Evolutionary conservation across 805 yeast species (phyloP), one percentile per base, ranked within the genome.

Genomic region (Hanseniaspora taiwanica): DNA sequence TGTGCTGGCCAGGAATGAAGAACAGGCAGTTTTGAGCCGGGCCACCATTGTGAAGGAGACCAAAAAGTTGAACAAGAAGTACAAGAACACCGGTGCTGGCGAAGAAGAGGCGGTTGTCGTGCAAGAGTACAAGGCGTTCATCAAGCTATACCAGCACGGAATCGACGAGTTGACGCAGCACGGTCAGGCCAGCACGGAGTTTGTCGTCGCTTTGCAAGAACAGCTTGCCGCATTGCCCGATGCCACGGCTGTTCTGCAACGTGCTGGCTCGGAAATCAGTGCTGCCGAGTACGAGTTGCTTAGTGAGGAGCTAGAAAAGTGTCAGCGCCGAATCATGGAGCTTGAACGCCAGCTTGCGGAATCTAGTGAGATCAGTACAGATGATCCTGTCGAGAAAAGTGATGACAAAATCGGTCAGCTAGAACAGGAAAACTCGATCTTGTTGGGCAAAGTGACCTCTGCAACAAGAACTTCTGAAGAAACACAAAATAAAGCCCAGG

Each of bases 111-210:
- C 53, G 8, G 12, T 12, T 18, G 24, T 19, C 17, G 24, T 33
- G 5, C 23, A 18, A 18, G 78, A 78, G 52, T 57, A 81, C 54
- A 80, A 81, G 45, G 60, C 68, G n/a, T 65, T 89, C 27, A 67
- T 89, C 45, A 73, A 72, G 53, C 66, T 75, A 35, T 89, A 91
- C 54, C 98, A 89, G 59, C 73, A 77, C 42, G 96, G 86, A 54
- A 82, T 89, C 51, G 98, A 89, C 56, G 64, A 68, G 33, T 64
- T 89, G 47, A 83, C 96, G 1, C 74, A 74, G 48, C 74, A 91
- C 46, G 76, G 83, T 40, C 84, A 87, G 53, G 65, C 59, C 35
- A 74, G 82, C 1, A 97, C 91, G 52, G 65, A 69, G 29, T 68
- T 76, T 23, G 80, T 91, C n/a, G n/a, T n/a, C n/a, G n/a, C n/a